Base-by-base conservation (phyloP, 208 protist genomes). In the Zelonia costaricensis region DNA sequence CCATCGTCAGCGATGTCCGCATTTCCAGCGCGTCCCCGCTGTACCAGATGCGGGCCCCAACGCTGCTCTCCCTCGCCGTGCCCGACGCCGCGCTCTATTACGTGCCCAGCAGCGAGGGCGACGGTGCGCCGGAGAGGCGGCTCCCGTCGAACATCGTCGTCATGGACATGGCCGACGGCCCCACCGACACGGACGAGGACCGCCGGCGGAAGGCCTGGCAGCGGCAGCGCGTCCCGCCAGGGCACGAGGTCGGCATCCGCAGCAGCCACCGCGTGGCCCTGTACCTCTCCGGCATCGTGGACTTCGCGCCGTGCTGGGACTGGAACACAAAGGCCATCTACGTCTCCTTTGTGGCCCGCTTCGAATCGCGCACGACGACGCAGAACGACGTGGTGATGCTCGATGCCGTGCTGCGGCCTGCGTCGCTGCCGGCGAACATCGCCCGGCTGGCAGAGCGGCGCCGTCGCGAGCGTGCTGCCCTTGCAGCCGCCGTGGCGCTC, bases 301-400 rank as follows among this genome's bases (percentile, higher is more conserved):
- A 92, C 64, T 87, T 94, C 20, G 57, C 63, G 0, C 43, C 54
- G 15, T 54, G 65, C 4, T 94, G 82, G 82, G 81, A 91, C 71
- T 94, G 88, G 82, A 94, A 94, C 65, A 92, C 84, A 23, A 86
- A 91, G 45, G 62, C 72, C 1, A 75, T 94, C 16, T 94, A 88
- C 43, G 69, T 87, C 15, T 55, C 71, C 23, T 71, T 86, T 22
- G 43, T 90, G 9, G 84, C 68, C n/a, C 75, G 76, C 30, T 94
- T 89, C 67, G 2, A n/a, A 13, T 78, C 76, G 16, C 18, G 40
- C 3, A 35, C 52, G 43, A 42, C 48, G 23, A 0, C 43, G n/a
- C 36, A 69, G 23, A 88, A 87, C 58, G 84, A 93, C n/a, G 76
- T 90, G 0, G 60, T 72, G 2, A 42, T 90, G 16, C 48, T 79